Percentiles rank a stretch among this genome's conserved stretches.
Conservation (phyloP, 1,139 yeast species). For the Barnettozyma hawaiiensis region DNA sequence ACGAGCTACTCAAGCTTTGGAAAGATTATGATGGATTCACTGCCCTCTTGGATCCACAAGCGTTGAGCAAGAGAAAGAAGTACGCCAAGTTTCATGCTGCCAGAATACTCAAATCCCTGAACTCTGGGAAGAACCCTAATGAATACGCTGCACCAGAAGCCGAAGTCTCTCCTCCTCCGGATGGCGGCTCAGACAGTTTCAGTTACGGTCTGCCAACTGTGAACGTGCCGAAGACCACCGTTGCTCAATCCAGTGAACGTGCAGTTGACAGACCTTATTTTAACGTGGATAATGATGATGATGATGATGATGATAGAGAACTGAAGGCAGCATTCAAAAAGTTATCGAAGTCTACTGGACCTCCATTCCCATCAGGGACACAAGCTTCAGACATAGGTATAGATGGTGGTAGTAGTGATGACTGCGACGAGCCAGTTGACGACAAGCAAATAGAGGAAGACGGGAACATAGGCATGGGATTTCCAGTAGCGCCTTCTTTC, state of each 20-base stretch:
- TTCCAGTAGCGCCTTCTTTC: background rate
- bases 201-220: constrained; percentile 29
- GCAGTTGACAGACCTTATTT: too few species aligned
- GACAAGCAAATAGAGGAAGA: constrained; percentile 3
- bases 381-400: background rate
- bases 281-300: constrained; percentile 8
- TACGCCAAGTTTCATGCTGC: constrained; percentile 57
- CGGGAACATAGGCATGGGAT: background rate
- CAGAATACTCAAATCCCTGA: constrained; percentile 43
- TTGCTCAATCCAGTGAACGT: constrained; percentile 8
- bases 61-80: constrained; percentile 37
- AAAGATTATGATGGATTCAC: constrained; percentile 24
- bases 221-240: constrained; percentile 24
- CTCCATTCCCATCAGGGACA: background rate
- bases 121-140: constrained; percentile 48
- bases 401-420: constrained; percentile 7
- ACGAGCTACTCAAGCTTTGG: constrained; percentile 42
- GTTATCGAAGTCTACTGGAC: background rate
- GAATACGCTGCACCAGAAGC: constrained; percentile 33
- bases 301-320: constrained; percentile 6
- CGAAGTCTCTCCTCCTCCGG: constrained; percentile 16
- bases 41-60: constrained; percentile 25
- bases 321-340: constrained; percentile 2
- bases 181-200: constrained; percentile 11
- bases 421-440: constrained; percentile 2